Conservation (phyloP, 495 filamentous ascomycete genomes). For the Mycothermus thermophilus region DNA sequence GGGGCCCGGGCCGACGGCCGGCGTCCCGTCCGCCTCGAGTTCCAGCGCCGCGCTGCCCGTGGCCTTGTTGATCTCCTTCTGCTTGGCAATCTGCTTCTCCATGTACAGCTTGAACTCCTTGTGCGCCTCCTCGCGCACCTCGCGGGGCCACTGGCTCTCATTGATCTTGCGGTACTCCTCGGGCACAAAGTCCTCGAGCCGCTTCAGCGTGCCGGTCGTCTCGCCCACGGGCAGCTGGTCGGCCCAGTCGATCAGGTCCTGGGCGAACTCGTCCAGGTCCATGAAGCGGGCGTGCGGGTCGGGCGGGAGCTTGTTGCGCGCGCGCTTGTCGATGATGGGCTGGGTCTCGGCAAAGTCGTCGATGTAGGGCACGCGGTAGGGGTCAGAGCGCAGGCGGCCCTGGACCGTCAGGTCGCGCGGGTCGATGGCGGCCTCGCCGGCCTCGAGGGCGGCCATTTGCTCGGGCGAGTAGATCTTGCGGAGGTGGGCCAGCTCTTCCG, state of each 20-base stretch:
- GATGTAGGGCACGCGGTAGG: slow-evolving; percentile 58
- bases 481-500: slow-evolving; percentile 50
- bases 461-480: slow-evolving; percentile 55
- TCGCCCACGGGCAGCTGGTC: slow-evolving; percentile 14
- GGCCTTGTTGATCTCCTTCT: slow-evolving; percentile 35
- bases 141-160: slow-evolving; percentile 17
- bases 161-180: slow-evolving; percentile 13
- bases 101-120: slow-evolving; percentile 20
- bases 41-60: too few species aligned
- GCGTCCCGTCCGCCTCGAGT: too few species aligned
- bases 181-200: slow-evolving; percentile 29
- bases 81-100: slow-evolving; percentile 18
- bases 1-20: slow-evolving; percentile 33
- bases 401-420: slow-evolving; percentile 62
- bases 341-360: slow-evolving; percentile 72
- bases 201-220: slow-evolving; percentile 15
- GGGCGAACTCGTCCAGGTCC: slow-evolving; percentile 46
- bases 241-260: slow-evolving; percentile 36
- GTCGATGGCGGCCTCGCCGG: slow-evolving; percentile 71
- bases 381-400: slow-evolving; percentile 53
- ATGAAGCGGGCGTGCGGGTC: slow-evolving; percentile 51
- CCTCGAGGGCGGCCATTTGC: slow-evolving; percentile 75
- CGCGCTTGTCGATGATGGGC: slow-evolving; percentile 55
- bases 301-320: slow-evolving; percentile 18
- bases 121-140: slow-evolving; percentile 18